phyloP scores from a whole-genome alignment of 306 rosid species.

The Cucurbita ficifolia region DNA sequence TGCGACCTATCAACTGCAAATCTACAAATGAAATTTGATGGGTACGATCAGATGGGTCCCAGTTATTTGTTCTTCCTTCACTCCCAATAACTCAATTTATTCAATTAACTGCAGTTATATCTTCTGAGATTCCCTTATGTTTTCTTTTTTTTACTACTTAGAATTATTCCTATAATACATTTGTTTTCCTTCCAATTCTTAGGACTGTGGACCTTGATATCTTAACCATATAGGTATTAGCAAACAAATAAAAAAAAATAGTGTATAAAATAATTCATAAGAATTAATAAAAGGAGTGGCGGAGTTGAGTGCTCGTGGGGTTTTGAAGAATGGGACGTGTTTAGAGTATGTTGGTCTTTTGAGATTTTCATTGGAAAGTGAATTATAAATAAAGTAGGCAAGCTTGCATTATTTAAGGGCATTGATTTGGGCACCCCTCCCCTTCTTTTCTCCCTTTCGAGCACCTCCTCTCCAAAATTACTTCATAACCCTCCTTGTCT shows the following conservation, averaged over 20 bases:
- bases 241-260: conserved; percentile 12
- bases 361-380: conserved; percentile 69
- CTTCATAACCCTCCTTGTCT: not conserved
- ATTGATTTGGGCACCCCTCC: conserved; percentile 20
- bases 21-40: conserved; percentile 10
- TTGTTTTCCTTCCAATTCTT: not conserved
- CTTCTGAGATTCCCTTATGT: not conserved
- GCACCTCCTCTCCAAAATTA: not conserved
- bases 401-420: conserved; percentile 15
- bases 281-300: conserved; percentile 5
- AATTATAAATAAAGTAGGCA: conserved; percentile 19
- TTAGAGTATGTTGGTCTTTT: conserved; percentile 92
- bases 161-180: not conserved
- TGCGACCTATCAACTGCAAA: conserved; percentile 6
- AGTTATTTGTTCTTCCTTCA: conserved; percentile 14
- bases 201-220: conserved; percentile 56
- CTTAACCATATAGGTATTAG: conserved; percentile 40
- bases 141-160: conserved; percentile 8
- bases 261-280: not conserved
- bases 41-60: conserved; percentile 46
- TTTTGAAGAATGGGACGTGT: conserved; percentile 82
- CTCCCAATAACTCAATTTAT: not conserved
- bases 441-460: not conserved
- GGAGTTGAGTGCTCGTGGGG: conserved; percentile 89
- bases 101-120: not conserved